phyloP scores from a whole-genome alignment of 495 filamentous ascomycete species.

The Podospora anserina region DNA sequence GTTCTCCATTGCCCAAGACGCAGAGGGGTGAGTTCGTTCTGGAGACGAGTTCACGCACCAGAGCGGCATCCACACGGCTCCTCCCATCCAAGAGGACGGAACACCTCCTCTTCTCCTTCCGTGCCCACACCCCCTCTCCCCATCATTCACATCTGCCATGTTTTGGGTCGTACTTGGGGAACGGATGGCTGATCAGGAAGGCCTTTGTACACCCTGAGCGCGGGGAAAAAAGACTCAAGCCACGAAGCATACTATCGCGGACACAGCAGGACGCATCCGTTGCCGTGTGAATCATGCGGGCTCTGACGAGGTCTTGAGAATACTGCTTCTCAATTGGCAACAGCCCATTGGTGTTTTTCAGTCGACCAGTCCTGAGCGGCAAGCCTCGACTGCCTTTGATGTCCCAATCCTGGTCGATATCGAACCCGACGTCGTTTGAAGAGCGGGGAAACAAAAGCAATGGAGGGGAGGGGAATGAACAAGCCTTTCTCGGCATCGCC shows the following conservation, averaged over 20 bases:
- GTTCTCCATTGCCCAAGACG: background rate
- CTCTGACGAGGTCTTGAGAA: background rate
- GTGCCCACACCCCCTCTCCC: background rate
- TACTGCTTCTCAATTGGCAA: background rate
- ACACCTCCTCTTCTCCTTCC: background rate
- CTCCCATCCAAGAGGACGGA: background rate
- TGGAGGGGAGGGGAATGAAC: background rate
- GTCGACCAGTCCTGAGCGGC: background rate
- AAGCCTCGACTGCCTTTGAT: background rate
- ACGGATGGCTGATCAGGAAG: background rate
- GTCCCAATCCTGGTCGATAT: background rate
- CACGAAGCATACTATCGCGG: background rate
- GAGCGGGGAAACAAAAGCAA: constrained; percentile 17
- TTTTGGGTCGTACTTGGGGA: background rate
- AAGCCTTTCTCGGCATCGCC: constrained; percentile 17
- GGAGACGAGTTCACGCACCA: background rate
- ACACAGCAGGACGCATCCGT: constrained; percentile 1
- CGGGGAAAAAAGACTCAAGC: background rate
- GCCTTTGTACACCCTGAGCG: background rate
- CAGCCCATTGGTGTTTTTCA: background rate
- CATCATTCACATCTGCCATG: background rate
- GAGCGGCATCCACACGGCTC: constrained; percentile 17
- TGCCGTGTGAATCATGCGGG: constrained; percentile 9
- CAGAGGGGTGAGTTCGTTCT: no score
- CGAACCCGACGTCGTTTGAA: background rate